Base-by-base conservation (phyloP, 805 yeast genomes). In the Wickerhamomyces queroliae region DNA sequence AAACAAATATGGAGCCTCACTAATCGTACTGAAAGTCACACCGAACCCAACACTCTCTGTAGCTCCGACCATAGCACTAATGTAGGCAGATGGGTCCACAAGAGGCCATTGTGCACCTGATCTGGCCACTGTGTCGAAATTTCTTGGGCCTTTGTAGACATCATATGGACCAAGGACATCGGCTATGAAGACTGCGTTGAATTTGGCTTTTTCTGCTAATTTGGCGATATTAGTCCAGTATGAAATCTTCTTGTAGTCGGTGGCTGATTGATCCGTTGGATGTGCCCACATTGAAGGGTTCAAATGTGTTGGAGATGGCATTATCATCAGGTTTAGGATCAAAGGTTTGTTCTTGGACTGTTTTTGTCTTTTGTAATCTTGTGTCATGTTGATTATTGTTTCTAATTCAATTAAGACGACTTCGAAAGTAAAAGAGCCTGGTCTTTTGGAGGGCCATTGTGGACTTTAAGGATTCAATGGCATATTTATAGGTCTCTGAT, bases 1-100 rank as follows among this genome's bases (percentile, higher is more conserved):
- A 25, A 66, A 59, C 39, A 53, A 64, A 36, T 61, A 66, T 0
- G 71, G 71, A n/a, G 56, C 58, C 37, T 67, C 71, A 41, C 62
- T 59, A 18, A 67, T 55, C 12, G 70, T 66, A 30, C 63, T 52
- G 35, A 61, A 61, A 6, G 72, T 66, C 24, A 67, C 39, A 10
- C 67, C 70, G 47, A 66, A 65, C 6, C 57, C 43, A 20, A 67
- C 37, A 25, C 54, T 56, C 35, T 62, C 45, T 7, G 71, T 67
- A 12, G 53, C 66, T 1, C 63, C 57, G 15, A 70, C 67, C 62
- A 67, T 49, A 3, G 67, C 69, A 13, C 63, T 38, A 11, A 67
- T 59, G 7, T 55, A 55, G 9, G 64, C 58, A 39, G 61, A 50
- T 7, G 69, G 69, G 35, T 64, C 69, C 35, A 46, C 52, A 1